These are phyloP conservation scores for Cerioporus squamosus DNA, from an alignment of 1,284 basidiomycete species.

Conservation along the genomic window DNA sequence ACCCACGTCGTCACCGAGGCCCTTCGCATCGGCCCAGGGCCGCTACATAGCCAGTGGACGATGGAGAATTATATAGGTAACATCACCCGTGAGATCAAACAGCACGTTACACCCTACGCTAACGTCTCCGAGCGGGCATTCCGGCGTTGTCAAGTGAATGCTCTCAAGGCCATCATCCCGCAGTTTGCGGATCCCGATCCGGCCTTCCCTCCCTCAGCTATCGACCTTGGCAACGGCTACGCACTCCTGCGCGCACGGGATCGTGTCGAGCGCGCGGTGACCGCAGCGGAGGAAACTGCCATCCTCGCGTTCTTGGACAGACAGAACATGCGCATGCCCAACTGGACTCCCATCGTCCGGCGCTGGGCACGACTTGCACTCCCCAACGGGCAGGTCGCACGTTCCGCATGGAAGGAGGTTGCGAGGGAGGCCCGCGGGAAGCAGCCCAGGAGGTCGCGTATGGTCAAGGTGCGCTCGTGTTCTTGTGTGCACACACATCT, in stretches of 20 bases:
- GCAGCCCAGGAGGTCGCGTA: not conserved
- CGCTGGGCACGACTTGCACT: not conserved
- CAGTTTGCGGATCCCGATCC: not conserved
- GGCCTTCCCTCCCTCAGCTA: not conserved
- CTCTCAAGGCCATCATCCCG: conserved; percentile 25
- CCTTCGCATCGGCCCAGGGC: conserved; percentile 23
- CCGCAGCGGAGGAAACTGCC: not conserved
- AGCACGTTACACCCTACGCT: conserved; percentile 27
- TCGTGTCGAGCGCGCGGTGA: not conserved
- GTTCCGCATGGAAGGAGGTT: not conserved
- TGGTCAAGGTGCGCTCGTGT: not conserved
- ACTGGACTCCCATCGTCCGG: not conserved
- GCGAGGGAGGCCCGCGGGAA: not conserved
- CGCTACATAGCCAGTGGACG: conserved; percentile 24
- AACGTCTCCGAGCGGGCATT: conserved; percentile 27
- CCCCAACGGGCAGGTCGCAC: not conserved
- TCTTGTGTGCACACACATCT: too few species aligned
- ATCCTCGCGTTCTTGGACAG: not conserved
- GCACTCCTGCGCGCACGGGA: not conserved
- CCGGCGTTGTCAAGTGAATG: conserved; percentile 22
- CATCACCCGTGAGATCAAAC: conserved; percentile 27
- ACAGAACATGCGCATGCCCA: not conserved
- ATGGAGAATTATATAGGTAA: conserved; percentile 33
- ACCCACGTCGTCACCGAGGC: conserved; percentile 22
- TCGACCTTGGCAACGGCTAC: conserved; percentile 18